Conservation (phyloP, 495 filamentous ascomycete genomes). For the Hypoxylon subgilvum region DNA sequence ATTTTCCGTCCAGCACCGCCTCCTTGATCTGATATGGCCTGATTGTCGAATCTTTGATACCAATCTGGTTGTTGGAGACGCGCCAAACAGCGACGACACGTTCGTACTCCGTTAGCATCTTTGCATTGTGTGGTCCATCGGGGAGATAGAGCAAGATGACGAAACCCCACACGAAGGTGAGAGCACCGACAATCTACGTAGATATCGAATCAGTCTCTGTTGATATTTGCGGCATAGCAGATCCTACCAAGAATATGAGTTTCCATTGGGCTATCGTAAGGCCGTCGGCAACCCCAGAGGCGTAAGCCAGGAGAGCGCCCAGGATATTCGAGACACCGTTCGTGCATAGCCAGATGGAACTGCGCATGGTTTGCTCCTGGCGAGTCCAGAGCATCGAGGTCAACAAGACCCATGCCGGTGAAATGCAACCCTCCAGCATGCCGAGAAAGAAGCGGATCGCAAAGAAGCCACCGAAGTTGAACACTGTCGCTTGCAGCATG, state of each 20-base stretch:
- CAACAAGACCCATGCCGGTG: conserved; percentile 42
- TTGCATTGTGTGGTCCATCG: conserved; percentile 36
- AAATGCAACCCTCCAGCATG: conserved; percentile 44
- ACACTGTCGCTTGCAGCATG: conserved; percentile 41
- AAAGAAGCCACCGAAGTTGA: conserved; percentile 42
- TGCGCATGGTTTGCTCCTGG: conserved; percentile 31
- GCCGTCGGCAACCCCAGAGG: conserved; percentile 27
- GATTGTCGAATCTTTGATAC: conserved; percentile 38
- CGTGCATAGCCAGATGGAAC: conserved; percentile 35
- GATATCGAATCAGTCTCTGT: not conserved
- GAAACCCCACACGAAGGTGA: conserved; percentile 53
- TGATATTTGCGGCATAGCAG: not conserved
- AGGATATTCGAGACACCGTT: conserved; percentile 36
- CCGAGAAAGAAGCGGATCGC: conserved; percentile 46
- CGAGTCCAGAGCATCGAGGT: conserved; percentile 41
- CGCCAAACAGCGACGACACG: conserved; percentile 37
- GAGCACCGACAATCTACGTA: conserved; percentile 49
- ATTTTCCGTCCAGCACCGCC: conserved; percentile 48
- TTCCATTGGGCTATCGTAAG: conserved; percentile 37
- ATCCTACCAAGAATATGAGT: conserved; percentile 32
- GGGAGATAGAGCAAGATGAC: conserved; percentile 45
- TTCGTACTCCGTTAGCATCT: conserved; percentile 37
- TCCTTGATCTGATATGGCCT: conserved; percentile 50
- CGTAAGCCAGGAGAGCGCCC: conserved; percentile 33
- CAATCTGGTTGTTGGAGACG: conserved; percentile 38